phyloP scores from a whole-genome alignment of 2,329 filamentous ascomycete species.

The Monosporascus sp. region DNA sequence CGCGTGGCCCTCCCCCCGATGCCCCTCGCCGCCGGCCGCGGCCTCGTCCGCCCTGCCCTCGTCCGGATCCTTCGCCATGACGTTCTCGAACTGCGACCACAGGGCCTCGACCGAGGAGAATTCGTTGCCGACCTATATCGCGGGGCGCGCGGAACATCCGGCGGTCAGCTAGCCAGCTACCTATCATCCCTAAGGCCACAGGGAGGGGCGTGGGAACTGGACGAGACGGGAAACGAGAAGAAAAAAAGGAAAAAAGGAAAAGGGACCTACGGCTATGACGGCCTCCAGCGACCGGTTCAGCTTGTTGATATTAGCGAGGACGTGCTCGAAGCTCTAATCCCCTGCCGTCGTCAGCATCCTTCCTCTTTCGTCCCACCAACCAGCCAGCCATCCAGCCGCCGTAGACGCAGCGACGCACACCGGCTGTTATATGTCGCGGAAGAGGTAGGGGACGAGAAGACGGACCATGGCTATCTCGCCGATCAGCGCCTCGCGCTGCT shows the following conservation, averaged over 20 bases:
- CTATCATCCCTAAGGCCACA: neutral
- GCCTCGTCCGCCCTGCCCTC: conserved; percentile 15
- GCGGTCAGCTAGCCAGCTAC: neutral
- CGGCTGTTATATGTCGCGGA: too few relatives aligned
- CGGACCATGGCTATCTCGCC: conserved; percentile 66
- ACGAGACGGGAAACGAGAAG: neutral
- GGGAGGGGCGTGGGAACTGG: neutral
- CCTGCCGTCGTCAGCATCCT: neutral
- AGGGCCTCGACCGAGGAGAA: conserved; percentile 95
- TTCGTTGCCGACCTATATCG: conserved; percentile 78
- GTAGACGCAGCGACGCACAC: too few relatives aligned
- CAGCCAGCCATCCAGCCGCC: too few relatives aligned
- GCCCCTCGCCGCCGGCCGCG: conserved; percentile 16
- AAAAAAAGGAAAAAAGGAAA: neutral
- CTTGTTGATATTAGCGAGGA: conserved; percentile 93
- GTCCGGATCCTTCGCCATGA: conserved; percentile 71
- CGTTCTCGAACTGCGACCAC: conserved; percentile 95
- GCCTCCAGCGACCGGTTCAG: conserved; percentile 88
- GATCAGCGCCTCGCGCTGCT: conserved; percentile 67
- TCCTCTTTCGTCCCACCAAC: neutral
- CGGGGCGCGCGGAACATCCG: neutral
- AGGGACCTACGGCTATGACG: conserved; percentile 67
- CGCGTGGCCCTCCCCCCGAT: conserved; percentile 18
- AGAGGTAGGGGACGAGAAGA: neutral
- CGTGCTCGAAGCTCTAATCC: conserved; percentile 69